Percentiles rank a stretch among this genome's conserved stretches.
Evolutionary conservation across 352 stramenopile species (phyloP).

Genomic region (Globisporangium viniferum): DNA sequence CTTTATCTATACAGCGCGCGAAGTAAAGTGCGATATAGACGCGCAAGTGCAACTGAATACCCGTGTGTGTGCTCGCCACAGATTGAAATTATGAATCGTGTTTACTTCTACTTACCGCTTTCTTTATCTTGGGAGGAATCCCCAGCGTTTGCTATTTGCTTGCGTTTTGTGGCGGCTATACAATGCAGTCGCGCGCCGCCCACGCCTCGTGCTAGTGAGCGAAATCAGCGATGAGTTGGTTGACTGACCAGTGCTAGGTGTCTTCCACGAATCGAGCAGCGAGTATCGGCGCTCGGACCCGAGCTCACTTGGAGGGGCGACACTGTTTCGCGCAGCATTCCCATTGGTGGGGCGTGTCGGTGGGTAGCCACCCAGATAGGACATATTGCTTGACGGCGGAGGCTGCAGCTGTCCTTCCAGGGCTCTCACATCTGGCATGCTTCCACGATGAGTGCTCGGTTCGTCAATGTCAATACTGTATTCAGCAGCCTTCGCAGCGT

Average conservation of each 20-base stretch:
- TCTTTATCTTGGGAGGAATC: constrained; percentile 19
- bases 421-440: constrained; percentile 29
- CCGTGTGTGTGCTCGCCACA: background rate
- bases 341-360: constrained; percentile 1
- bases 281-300: constrained; percentile 62
- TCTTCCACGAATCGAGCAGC: constrained; percentile 70
- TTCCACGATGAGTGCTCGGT: constrained; percentile 32
- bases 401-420: constrained; percentile 9
- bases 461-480: constrained; percentile 55
- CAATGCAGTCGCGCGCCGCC: constrained; percentile 50
- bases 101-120: background rate
- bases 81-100: background rate
- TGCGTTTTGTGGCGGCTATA: constrained; percentile 70
- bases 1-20: no score
- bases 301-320: constrained; percentile 22
- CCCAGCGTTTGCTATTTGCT: constrained; percentile 39
- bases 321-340: background rate
- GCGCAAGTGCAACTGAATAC: background rate
- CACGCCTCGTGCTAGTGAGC: constrained; percentile 68
- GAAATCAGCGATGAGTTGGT: constrained; percentile 64
- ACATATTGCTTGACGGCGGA: constrained; percentile 3
- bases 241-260: constrained; percentile 40
- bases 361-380: constrained; percentile 5
- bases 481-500: constrained; percentile 66
- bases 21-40: no score